Evolutionary conservation across 1,284 basidiomycete genomes (phyloP).

Genomic region (Naganishia albida): DNA sequence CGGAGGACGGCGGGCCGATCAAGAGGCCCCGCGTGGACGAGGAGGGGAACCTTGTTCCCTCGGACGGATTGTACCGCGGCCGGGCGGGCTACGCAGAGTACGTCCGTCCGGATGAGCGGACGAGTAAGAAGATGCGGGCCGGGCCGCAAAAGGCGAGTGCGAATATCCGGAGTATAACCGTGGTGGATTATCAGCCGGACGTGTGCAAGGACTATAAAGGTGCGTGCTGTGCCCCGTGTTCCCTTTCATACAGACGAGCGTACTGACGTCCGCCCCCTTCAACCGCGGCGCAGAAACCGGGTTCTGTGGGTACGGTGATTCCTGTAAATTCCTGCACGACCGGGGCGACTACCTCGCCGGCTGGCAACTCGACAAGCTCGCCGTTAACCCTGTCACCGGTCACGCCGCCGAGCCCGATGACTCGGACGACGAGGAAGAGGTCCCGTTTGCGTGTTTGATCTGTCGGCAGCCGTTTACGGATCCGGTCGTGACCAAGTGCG

Average conservation of each 20-base stretch:
- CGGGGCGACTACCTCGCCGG: conserved; percentile 81
- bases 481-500: conserved; percentile 92
- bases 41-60: conserved; percentile 57
- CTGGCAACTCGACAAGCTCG: conserved; percentile 84
- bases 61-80: conserved; percentile 88
- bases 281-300: conserved; percentile 75
- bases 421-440: conserved; percentile 74
- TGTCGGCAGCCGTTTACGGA: conserved; percentile 93
- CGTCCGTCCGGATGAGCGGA: conserved; percentile 69
- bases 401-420: conserved; percentile 61
- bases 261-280: no score
- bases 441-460: conserved; percentile 96
- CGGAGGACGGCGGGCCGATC: conserved; percentile 40
- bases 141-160: conserved; percentile 76
- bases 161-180: conserved; percentile 91
- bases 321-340: conserved; percentile 93
- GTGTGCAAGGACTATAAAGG: conserved; percentile 99
- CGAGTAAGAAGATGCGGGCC: conserved; percentile 84
- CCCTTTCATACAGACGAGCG: conserved; percentile 7
- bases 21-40: conserved; percentile 37
- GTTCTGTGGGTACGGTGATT: conserved; percentile 98
- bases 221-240: conserved; percentile 55
- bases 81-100: conserved; percentile 78
- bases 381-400: conserved; percentile 40
- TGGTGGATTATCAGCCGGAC: conserved; percentile 97